Evolutionary conservation across 805 yeast genomes (phyloP), one percentile per base, ranked within the genome.

Genomic region (Cyberlindnera samutprakarnensis): DNA sequence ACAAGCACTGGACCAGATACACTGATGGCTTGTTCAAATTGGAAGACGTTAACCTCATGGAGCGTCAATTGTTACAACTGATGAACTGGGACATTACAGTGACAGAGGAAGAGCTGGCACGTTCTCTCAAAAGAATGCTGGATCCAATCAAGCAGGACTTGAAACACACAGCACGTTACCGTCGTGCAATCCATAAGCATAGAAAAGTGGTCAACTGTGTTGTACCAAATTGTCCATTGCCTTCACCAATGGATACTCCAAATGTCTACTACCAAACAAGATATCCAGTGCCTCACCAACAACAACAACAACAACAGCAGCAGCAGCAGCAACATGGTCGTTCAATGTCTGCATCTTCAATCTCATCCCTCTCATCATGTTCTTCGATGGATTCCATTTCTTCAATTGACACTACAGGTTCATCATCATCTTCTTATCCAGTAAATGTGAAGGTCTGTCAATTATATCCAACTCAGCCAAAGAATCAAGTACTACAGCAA

Each of bases 41-140:
- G 34, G 75, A 75, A 41, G 94, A 82, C 53, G 74, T 82, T 42
- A 81, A 80, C 54, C 62, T 80, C 39, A 82, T 82, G 87, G 94
- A 82, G 57, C 71, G 85, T 51, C 90, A 82, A 56, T 60, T 82
- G 37, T 62, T 81, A 32, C 73, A 66, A 48, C 61, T 81, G 31
- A 59, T 82, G 51, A 70, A 79, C 56, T 82, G 88, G 87, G 79
- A 82, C 53, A 60, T 80, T 31, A 62, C 73, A 25, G 77, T 90
- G 27, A 58, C 72, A 18, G 75, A 75, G 43, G 69, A 70, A 18
- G 96, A 87, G 48, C 66, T 90, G 37, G 62, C 74, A 37, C 61
- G 65, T 29, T 78, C 77, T 24, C 66, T 90, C 36, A 75, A 77
- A 39, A 79, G 79, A 18, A 81, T 90, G 62, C 64, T 86, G 35